Base-by-base conservation (phyloP, 2,329 filamentous ascomycete species). In the Colletotrichum sp. region DNA sequence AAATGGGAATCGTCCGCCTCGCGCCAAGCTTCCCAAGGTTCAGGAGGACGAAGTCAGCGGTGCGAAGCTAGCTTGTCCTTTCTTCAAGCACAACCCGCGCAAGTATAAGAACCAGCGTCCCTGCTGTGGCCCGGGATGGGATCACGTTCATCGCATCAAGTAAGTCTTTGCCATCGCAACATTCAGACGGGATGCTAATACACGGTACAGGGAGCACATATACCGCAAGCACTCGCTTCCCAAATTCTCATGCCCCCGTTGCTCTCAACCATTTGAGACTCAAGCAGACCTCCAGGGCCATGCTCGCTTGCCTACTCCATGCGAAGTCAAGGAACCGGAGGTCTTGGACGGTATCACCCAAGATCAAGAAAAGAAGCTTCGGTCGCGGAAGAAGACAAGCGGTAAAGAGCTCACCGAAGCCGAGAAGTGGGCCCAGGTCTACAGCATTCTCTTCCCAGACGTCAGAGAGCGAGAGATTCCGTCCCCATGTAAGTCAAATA, bases 81-180 rank as follows among this genome's bases (percentile, higher is more conserved):
- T 83, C 70, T 85, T 81, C 79, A 86, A 86, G 75, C 82, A 84
- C 63, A 84, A 85, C 66, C 83, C 83, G 0, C 78, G 80, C 9
- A 81, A 81, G 24, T 86, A 85, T 71, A 81, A 80, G 52, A 80
- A 81, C 30, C 79, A 81, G n/a, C 80, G 83, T 3, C 82, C 82
- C 0, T 87, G 85, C 76, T 82, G 83, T 16, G 82, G 83, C 0
- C 84, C 83, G 1, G 83, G 84, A 2, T 86, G 84, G 81, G 83
- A 82, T 2, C 84, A 81, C 8, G 84, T 86, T 1, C 84, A 86
- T 68, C 81, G 85, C 1, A 83, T 86, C 79, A 87, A 87, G 80
- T 84, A 73, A 44, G 80, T 13, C 18, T 75, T 10, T 4, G n/a
- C n/a, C 44, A 30, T 36, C 9, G 0, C 13, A 13, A 44, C 13